Evolutionary conservation across 176 grass and related monocot genomes (phyloP), one percentile per base, ranked within the genome.

Genomic region (Oryza longistaminata): DNA sequence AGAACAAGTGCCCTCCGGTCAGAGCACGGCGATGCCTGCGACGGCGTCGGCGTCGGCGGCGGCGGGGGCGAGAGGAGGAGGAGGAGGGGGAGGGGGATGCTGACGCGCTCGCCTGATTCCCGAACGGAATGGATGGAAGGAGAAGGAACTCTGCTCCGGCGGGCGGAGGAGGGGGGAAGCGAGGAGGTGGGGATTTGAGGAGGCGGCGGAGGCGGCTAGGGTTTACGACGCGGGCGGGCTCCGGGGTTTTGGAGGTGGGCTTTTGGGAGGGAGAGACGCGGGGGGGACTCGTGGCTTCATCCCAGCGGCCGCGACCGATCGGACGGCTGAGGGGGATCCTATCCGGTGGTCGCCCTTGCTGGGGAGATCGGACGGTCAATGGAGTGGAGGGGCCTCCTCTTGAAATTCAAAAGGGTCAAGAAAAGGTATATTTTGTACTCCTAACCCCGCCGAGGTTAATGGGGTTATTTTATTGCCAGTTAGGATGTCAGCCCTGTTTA

Each of bases 181-280:
- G n/a, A 26, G n/a, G 27, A 62, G 52, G 6, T 37, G 26, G 55
- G 14, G 9, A 60, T 21, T 62, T 62, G 58, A 62, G 33, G 9
- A 3, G 7, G 50, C 42, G 83, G 25, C 62, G 83, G n/a, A 62
- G 58, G 88, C 65, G 72, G 88, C 81, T 83, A 79, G 75, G 89
- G 81, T 78, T 88, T 86, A 70, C 37, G 79, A 29, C 13, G 21
- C 44, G 21, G 43, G 70, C 40, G 76, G 76, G 70, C 55, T 21
- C 22, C 37, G 64, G 75, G 76, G 82, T 64, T 80, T 84, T 80
- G 48, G 22, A 31, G 50, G 34, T 22, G 71, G 35, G 50, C 40
- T 44, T 13, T 48, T 49, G 33, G 9, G 34, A 34, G 26, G 34
- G 76, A 24, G 50, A 60, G 35, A 60, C 11, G 68, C 22, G 14